These are phyloP conservation scores for Lanmaoa rubissima DNA, from an alignment of 768 basidiomycete genomes.

Conservation along the genomic window DNA sequence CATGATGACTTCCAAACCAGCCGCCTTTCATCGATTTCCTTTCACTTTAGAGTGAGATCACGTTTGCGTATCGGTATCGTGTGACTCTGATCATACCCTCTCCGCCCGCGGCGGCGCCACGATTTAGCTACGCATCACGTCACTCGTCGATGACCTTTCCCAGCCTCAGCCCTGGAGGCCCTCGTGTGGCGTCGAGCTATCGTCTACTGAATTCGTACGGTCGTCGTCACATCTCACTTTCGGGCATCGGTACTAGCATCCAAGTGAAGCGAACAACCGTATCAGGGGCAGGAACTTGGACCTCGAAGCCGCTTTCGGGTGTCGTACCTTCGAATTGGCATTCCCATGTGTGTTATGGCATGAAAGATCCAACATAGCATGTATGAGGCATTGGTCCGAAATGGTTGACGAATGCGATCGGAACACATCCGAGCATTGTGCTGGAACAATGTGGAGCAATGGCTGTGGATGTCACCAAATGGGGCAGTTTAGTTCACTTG, in stretches of 20 bases:
- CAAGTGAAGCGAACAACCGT: background rate
- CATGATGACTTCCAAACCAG: background rate
- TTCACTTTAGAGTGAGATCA: background rate
- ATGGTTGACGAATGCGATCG: background rate
- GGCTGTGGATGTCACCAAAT: too few relatives aligned
- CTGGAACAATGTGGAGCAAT: too few relatives aligned
- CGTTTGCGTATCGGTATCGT: background rate
- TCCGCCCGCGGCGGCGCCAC: conserved; percentile 3
- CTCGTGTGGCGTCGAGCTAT: background rate
- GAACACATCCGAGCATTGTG: background rate
- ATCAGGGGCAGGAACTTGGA: background rate
- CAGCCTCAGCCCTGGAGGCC: background rate
- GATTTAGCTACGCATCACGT: background rate
- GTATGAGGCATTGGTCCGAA: background rate
- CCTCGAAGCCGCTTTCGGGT: background rate
- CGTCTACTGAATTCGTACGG: background rate
- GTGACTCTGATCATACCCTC: background rate
- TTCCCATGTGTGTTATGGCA: background rate
- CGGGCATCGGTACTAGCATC: background rate
- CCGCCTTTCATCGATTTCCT: background rate
- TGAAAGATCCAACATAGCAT: background rate
- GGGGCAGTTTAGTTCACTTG: too few relatives aligned
- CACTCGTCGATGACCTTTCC: background rate
- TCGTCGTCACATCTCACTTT: background rate
- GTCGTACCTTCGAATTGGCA: background rate